Percentiles rank a stretch among this genome's conserved stretches.
These are phyloP conservation scores for Coemansia sp. DNA, from an alignment of 192 early-diverging fungal species.

Conservation along the genomic window DNA sequence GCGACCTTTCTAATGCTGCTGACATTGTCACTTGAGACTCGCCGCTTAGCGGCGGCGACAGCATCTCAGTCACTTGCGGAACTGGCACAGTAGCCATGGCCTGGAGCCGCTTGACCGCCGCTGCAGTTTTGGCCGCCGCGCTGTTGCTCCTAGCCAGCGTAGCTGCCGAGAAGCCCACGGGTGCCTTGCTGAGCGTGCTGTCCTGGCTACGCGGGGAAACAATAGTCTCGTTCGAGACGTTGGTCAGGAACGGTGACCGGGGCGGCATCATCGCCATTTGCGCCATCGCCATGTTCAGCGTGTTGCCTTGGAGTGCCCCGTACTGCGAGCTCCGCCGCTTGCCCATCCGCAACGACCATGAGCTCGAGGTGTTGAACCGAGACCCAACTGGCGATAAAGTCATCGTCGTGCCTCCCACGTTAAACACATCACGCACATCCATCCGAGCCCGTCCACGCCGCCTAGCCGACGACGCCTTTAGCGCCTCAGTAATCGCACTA, in stretches of 20 bases:
- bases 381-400: slow-evolving; percentile 32
- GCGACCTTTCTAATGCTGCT: neutral
- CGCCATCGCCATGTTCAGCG: slow-evolving; percentile 46
- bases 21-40: slow-evolving; percentile 13
- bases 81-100: slow-evolving; percentile 18
- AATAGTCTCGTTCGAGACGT: slow-evolving; percentile 10
- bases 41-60: slow-evolving; percentile 22
- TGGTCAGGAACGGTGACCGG: slow-evolving; percentile 46
- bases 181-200: neutral
- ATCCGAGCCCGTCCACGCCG: slow-evolving; percentile 39
- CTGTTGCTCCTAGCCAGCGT: slow-evolving; percentile 43
- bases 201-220: slow-evolving; percentile 8
- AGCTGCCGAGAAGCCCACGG: neutral
- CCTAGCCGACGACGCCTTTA: slow-evolving; percentile 51
- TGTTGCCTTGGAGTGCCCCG: slow-evolving; percentile 25
- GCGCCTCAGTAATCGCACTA: slow-evolving; percentile 50
- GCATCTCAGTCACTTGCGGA: slow-evolving; percentile 14
- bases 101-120: slow-evolving; percentile 45
- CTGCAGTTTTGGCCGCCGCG: slow-evolving; percentile 47
- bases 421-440: slow-evolving; percentile 53
- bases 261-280: slow-evolving; percentile 53
- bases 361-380: slow-evolving; percentile 20
- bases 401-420: slow-evolving; percentile 18
- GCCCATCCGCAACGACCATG: slow-evolving; percentile 13
- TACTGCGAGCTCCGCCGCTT: slow-evolving; percentile 28